Evolutionary conservation across 2,329 filamentous ascomycete genomes (phyloP).

Genomic region (Arachnopeziza araneosa): DNA sequence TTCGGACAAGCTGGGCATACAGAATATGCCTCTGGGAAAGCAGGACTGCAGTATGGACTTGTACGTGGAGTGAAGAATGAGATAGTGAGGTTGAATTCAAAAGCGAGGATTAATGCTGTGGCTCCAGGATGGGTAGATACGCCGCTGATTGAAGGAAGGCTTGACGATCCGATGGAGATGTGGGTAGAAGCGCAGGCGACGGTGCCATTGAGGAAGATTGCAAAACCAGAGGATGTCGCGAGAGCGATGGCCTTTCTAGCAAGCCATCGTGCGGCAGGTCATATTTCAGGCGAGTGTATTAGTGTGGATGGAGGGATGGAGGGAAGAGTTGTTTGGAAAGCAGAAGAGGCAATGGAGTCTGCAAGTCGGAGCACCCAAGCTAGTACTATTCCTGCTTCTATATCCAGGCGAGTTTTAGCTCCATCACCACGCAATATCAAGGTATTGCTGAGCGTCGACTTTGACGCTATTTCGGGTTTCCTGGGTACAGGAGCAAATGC

Average conservation of each 20-base stretch:
- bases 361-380: no score
- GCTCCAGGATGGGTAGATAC: slow-evolving; percentile 80
- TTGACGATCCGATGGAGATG: slow-evolving; percentile 43
- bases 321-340: slow-evolving; percentile 38
- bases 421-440: no score
- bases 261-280: slow-evolving; percentile 54
- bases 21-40: slow-evolving; percentile 46
- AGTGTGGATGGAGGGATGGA: slow-evolving; percentile 48
- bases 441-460: no score
- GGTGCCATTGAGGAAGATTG: slow-evolving; percentile 61
- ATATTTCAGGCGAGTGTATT: slow-evolving; percentile 49
- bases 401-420: no score
- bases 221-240: slow-evolving; percentile 63
- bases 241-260: slow-evolving; percentile 72
- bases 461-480: slow-evolving; percentile 49
- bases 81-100: slow-evolving; percentile 42
- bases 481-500: slow-evolving; percentile 47
- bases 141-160: slow-evolving; percentile 40
- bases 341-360: slow-evolving; percentile 25
- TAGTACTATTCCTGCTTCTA: no score
- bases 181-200: slow-evolving; percentile 46
- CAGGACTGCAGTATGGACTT: slow-evolving; percentile 47
- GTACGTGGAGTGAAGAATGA: slow-evolving; percentile 49
- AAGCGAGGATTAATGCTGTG: slow-evolving; percentile 63
- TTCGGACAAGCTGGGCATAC: slow-evolving; percentile 27